Percentiles rank a stretch among this genome's conserved stretches.
Evolutionary conservation across 2,329 filamentous ascomycete genomes (phyloP).

Genomic region (Albophoma yamanashiensis): DNA sequence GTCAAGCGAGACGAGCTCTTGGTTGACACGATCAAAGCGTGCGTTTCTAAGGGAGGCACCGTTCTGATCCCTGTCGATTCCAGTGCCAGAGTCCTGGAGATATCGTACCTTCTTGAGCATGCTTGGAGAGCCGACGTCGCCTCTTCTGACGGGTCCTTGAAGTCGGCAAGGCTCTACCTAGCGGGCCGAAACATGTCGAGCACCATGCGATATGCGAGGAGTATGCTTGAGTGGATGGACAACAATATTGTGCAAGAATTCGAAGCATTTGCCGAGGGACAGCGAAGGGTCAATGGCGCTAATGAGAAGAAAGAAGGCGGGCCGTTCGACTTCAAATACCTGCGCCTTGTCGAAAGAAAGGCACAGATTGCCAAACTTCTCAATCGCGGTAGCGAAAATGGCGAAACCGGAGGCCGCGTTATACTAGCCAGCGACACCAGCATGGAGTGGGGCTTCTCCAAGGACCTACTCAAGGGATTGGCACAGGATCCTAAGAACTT

Average conservation of each 20-base stretch:
- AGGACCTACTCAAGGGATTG: constrained; percentile 63
- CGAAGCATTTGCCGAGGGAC: constrained; percentile 54
- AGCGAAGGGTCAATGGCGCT: constrained; percentile 32
- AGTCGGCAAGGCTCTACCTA: constrained; percentile 58
- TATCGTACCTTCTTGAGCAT: constrained; percentile 87
- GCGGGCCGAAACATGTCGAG: constrained; percentile 79
- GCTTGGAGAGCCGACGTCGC: constrained; percentile 65
- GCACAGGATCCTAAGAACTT: constrained; percentile 72
- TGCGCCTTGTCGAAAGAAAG: constrained; percentile 73
- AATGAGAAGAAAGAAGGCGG: constrained; percentile 47
- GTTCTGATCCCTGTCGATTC: constrained; percentile 92
- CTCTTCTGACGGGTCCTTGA: constrained; percentile 39
- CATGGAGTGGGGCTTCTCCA: constrained; percentile 91
- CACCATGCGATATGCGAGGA: constrained; percentile 82
- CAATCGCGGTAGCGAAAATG: constrained; percentile 31
- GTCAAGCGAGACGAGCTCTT: constrained; percentile 79
- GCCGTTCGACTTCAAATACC: constrained; percentile 82
- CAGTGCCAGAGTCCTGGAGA: constrained; percentile 83
- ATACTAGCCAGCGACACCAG: constrained; percentile 87
- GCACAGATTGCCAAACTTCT: constrained; percentile 66
- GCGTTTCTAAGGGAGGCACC: constrained; percentile 73
- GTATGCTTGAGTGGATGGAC: constrained; percentile 99
- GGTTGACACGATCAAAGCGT: constrained; percentile 69
- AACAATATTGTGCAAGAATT: constrained; percentile 89
- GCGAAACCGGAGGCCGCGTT: constrained; percentile 48